phyloP scores from a whole-genome alignment of 1,284 basidiomycete genomes.

The Xanthoconium separans region DNA sequence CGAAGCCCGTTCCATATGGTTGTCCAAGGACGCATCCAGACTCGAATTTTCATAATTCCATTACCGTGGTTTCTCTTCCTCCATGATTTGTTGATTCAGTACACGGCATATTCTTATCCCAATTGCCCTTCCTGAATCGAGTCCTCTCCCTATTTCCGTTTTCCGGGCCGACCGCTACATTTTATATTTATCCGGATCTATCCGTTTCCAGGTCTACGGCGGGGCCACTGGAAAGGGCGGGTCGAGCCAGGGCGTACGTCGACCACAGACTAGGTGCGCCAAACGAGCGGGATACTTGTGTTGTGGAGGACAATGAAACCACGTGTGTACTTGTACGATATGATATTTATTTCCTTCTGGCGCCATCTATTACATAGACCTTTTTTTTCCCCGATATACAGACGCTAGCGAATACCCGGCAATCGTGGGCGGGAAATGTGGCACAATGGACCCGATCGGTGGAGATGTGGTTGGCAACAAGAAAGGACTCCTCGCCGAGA shows the following conservation, averaged over 20 bases:
- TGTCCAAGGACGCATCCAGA: constrained; percentile 21
- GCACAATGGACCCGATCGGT: constrained; percentile 10
- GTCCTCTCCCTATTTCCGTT: constrained; percentile 6
- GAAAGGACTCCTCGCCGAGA: neutral
- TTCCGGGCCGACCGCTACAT: constrained; percentile 10
- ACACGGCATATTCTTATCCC: constrained; percentile 12
- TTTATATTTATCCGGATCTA: constrained; percentile 30
- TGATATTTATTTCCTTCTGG: constrained; percentile 23
- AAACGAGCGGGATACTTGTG: neutral
- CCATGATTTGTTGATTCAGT: constrained; percentile 18
- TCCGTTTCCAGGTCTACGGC: constrained; percentile 10
- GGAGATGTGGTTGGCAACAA: constrained; percentile 2
- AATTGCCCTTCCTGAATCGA: constrained; percentile 26
- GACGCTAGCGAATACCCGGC: neutral
- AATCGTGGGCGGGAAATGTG: constrained; percentile 2
- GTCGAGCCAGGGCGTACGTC: neutral
- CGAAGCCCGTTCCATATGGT: constrained; percentile 15
- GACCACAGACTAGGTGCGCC: constrained; percentile 5
- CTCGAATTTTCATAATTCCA: constrained; percentile 19
- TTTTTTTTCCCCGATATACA: neutral
- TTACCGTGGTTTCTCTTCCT: constrained; percentile 18
- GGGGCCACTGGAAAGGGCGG: constrained; percentile 1
- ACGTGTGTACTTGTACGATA: constrained; percentile 18
- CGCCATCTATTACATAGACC: constrained; percentile 18
- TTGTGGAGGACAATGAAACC: neutral